A percentile compares a stretch with the other conserved stretches of the same genome.
Conservation (phyloP, 2,329 filamentous ascomycete species). For the Xylariaceae sp. region DNA sequence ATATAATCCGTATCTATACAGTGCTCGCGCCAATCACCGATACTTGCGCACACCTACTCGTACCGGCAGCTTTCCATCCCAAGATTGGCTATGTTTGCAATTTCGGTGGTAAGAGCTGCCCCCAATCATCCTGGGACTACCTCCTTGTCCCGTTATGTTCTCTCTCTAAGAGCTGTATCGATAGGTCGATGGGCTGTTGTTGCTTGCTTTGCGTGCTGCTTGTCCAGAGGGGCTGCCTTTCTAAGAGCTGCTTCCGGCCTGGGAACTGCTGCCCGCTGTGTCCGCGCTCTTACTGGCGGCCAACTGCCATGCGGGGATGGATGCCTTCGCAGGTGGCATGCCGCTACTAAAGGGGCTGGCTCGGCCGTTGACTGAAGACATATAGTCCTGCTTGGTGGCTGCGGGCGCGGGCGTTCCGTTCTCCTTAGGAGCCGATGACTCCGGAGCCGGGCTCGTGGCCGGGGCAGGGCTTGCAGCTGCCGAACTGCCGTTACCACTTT, state of each 20-base stretch:
- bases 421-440: conserved; percentile 21
- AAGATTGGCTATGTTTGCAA: no score
- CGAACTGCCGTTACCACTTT: conserved; percentile 15
- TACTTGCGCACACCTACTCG: no score
- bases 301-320: conserved; percentile 79
- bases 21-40: no score
- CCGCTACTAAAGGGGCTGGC: conserved; percentile 49
- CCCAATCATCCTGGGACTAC: no score
- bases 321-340: conserved; percentile 53
- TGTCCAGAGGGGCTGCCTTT: background rate
- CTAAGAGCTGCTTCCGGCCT: conserved; percentile 24
- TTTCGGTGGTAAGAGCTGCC: no score
- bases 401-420: conserved; percentile 22
- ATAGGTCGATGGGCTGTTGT: no score
- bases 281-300: conserved; percentile 51
- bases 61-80: no score
- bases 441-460: conserved; percentile 20
- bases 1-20: no score
- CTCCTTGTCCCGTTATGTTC: no score
- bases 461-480: conserved; percentile 12
- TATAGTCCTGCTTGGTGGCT: conserved; percentile 28
- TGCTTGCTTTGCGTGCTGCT: background rate
- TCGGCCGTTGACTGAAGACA: conserved; percentile 34
- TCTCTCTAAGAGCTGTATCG: no score
- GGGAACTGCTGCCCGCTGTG: conserved; percentile 15